Evolutionary conservation across 1,284 basidiomycete species (phyloP), one percentile per base, ranked within the genome.

Genomic region (Austroboletus rostrupii): DNA sequence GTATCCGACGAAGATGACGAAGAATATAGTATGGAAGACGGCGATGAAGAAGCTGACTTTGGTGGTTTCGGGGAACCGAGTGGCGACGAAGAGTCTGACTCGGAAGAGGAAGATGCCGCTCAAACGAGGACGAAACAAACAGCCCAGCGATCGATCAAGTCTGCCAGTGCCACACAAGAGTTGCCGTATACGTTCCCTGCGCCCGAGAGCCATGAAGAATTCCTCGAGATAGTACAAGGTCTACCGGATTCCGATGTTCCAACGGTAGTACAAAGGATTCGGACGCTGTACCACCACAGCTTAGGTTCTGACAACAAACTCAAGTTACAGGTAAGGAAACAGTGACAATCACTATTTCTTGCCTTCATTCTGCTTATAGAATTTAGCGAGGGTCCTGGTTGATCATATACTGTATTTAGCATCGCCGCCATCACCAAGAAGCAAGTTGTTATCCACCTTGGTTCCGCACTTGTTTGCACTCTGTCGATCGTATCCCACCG

Each of bases 151-250:
- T 56, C 60, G 38, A 70, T 68, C 37, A 67, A 69, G 53, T 54
- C 60, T 32, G 58, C 57, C 31, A 57, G 59, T 21, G 42, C 57
- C 55, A 21, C 56, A 19, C 77, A 80, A 50, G 90, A 92, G 56
- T 75, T 98, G 2, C 95, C 96, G 0, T 99, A 81, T 68, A 97
- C 91, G 1, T 99, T 97, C 69, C 77, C 89, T 23, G 97, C 93
- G 62, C 97, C 97, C 0, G 68, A 79, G 7, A 84, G 76, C 3
- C 92, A 98, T 58, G 89, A 91, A 44, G 92, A 97, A 55, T 89
- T 99, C 57, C 78, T 97, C 38, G 81, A 88, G 19, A 85, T 96
- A 16, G 66, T 97, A 2, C 81, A 89, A 19, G 75, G 76, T 35
- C 65, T 95, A 19, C 71, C 78, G 6, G 87, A 90, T 47, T 70